phyloP scores from a whole-genome alignment of 2,329 filamentous ascomycete species.

The Hymenoscyphus fraxineus region DNA sequence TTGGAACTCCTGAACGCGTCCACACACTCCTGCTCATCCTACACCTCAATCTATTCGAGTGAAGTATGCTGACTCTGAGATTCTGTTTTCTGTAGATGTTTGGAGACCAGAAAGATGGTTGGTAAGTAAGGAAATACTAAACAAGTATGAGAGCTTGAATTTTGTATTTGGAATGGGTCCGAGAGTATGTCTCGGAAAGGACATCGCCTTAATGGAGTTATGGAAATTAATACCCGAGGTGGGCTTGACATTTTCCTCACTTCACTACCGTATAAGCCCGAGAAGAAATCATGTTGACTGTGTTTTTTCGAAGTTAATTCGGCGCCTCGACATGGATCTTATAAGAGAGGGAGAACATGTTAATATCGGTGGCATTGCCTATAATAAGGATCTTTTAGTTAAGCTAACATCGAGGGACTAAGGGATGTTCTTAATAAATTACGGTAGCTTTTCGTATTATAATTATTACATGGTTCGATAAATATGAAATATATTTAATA shows the following conservation, averaged over 20 bases:
- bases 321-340: not conserved
- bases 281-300: not conserved
- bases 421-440: not conserved
- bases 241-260: not conserved
- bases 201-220: conserved; percentile 29
- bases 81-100: conserved; percentile 32
- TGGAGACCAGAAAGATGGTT: conserved; percentile 55
- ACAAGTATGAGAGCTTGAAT: conserved; percentile 18
- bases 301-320: not conserved
- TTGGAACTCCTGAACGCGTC: no score
- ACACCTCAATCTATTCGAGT: no score
- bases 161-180: conserved; percentile 26
- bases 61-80: no score
- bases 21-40: no score
- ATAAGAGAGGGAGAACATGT: not conserved
- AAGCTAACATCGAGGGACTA: not conserved
- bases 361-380: not conserved
- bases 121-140: conserved; percentile 6
- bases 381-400: not conserved
- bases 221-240: conserved; percentile 27
- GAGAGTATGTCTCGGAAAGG: conserved; percentile 28
- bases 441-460: no score
- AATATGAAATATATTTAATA: no score
- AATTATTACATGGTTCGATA: no score
- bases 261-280: not conserved